Evolutionary conservation across 1,284 basidiomycete species (phyloP).

Genomic region (Malassezia brasiliensis): DNA sequence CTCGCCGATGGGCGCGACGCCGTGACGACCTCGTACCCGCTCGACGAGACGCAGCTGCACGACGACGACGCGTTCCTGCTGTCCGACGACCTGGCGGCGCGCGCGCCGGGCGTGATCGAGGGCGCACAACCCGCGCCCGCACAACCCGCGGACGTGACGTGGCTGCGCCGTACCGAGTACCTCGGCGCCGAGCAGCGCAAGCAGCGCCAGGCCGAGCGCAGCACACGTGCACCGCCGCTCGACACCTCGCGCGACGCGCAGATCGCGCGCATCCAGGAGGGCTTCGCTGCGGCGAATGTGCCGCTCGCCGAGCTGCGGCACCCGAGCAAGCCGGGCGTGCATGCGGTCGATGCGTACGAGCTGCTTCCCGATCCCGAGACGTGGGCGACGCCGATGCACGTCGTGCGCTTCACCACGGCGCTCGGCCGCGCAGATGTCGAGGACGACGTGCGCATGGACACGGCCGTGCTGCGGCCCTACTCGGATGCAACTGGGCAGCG

Average conservation of each 20-base stretch:
- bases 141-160: constrained; percentile 36
- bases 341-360: constrained; percentile 36
- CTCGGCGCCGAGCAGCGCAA: constrained; percentile 36
- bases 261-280: constrained; percentile 36
- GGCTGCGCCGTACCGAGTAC: constrained; percentile 45
- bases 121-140: not conserved
- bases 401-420: constrained; percentile 42
- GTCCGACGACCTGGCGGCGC: constrained; percentile 19
- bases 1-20: constrained; percentile 20
- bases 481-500: constrained; percentile 32
- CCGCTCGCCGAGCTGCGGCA: constrained; percentile 30
- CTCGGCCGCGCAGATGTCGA: constrained; percentile 33
- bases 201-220: constrained; percentile 16
- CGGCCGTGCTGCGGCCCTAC: constrained; percentile 34
- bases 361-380: constrained; percentile 46
- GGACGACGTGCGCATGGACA: constrained; percentile 32
- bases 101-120: not conserved
- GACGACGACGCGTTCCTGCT: constrained; percentile 41
- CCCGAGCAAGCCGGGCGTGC: constrained; percentile 38
- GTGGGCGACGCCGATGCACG: constrained; percentile 42
- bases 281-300: constrained; percentile 32
- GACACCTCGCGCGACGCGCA: constrained; percentile 36
- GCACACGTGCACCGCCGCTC: constrained; percentile 22
- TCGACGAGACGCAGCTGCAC: constrained; percentile 24
- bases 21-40: constrained; percentile 17